These are phyloP conservation scores for Podaxis carcinomalis DNA, from an alignment of 768 basidiomycete species.

Conservation along the genomic window DNA sequence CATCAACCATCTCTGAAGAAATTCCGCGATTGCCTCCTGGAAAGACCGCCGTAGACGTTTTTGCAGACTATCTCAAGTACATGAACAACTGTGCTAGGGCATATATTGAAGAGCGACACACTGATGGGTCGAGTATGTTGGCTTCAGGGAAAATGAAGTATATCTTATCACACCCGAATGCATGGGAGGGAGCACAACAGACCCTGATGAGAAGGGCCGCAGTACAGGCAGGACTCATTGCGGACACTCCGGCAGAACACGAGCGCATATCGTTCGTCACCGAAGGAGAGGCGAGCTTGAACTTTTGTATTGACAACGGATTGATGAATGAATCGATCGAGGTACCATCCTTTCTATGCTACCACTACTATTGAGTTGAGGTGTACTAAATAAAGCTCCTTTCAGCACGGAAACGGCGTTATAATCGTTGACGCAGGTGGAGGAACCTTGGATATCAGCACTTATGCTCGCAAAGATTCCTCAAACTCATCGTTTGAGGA, in stretches of 20 bases:
- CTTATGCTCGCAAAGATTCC: slow-evolving; percentile 30
- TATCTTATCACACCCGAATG: slow-evolving; percentile 57
- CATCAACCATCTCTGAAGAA: not conserved
- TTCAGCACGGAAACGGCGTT: not conserved
- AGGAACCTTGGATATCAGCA: slow-evolving; percentile 55
- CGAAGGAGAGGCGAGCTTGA: slow-evolving; percentile 59
- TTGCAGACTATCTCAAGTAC: slow-evolving; percentile 49
- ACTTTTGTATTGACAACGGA: slow-evolving; percentile 47
- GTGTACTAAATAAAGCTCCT: not conserved
- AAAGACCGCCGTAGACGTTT: slow-evolving; percentile 30
- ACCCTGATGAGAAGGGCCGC: slow-evolving; percentile 50
- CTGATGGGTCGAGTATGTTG: not conserved
- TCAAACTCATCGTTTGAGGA: slow-evolving; percentile 32
- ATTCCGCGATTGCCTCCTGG: slow-evolving; percentile 37
- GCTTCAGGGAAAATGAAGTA: slow-evolving; percentile 12
- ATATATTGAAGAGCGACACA: slow-evolving; percentile 12
- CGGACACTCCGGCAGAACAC: slow-evolving; percentile 29
- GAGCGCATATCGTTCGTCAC: slow-evolving; percentile 49
- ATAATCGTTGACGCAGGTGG: slow-evolving; percentile 55
- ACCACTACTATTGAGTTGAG: not conserved
- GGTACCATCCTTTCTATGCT: slow-evolving; percentile 9
- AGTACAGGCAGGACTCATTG: slow-evolving; percentile 45
- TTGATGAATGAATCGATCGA: slow-evolving; percentile 21
- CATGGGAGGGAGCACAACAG: slow-evolving; percentile 59
- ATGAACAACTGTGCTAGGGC: slow-evolving; percentile 23